phyloP scores from a whole-genome alignment of 805 yeast species.

The Hanseniaspora lindneri region DNA sequence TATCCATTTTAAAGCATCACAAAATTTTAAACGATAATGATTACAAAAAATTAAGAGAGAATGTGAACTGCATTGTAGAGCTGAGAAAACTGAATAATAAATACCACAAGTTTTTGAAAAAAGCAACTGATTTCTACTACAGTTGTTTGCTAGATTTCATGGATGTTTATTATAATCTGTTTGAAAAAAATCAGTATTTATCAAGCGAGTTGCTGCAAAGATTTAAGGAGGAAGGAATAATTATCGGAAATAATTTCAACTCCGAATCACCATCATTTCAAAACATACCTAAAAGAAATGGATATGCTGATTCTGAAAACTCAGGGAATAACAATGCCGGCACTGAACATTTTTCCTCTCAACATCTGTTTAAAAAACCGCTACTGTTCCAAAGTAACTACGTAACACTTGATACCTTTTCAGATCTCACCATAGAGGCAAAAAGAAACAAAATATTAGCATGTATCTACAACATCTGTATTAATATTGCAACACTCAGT shows the following conservation, averaged over 20 bases:
- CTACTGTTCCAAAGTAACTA: constrained; percentile 9
- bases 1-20: constrained; percentile 23
- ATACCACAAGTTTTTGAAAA: constrained; percentile 39
- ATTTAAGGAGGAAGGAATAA: constrained; percentile 13
- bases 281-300: neutral
- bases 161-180: constrained; percentile 5
- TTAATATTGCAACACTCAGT: constrained; percentile 52
- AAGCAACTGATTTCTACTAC: constrained; percentile 38
- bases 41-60: constrained; percentile 23
- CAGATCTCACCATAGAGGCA: constrained; percentile 16
- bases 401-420: constrained; percentile 16
- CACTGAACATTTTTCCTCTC: neutral
- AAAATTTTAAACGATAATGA: constrained; percentile 18
- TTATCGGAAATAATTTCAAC: constrained; percentile 8
- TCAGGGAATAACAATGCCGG: neutral
- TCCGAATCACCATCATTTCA: neutral
- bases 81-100: constrained; percentile 43
- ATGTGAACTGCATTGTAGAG: constrained; percentile 34
- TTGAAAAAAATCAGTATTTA: neutral
- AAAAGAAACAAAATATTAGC: constrained; percentile 18
- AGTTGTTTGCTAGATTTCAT: constrained; percentile 16
- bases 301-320: neutral
- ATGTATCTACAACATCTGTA: constrained; percentile 30
- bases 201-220: constrained; percentile 10
- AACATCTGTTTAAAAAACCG: constrained; percentile 10